Evolutionary conservation across 2,329 filamentous ascomycete species (phyloP).

Genomic region (Pyricularia grisea): DNA sequence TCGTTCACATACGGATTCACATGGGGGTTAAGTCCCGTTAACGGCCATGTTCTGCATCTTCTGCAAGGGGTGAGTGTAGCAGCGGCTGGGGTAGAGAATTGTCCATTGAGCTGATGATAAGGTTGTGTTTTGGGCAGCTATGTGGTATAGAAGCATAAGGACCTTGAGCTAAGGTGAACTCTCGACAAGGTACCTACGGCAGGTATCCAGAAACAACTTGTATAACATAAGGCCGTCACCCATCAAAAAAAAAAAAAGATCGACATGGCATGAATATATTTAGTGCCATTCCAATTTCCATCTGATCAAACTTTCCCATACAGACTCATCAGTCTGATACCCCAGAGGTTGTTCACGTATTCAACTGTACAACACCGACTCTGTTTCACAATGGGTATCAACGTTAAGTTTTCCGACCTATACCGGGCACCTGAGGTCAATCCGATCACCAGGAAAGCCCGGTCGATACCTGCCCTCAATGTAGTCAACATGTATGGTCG

Average conservation of each 20-base stretch:
- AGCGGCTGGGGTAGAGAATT: background rate
- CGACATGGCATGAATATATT: background rate
- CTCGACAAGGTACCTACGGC: background rate
- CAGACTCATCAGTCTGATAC: background rate
- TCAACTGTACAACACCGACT: background rate
- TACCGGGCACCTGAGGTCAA: slow-evolving; percentile 63
- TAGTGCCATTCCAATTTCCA: background rate
- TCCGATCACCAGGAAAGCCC: slow-evolving; percentile 75
- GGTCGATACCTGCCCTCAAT: slow-evolving; percentile 71
- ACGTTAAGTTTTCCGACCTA: slow-evolving; percentile 27
- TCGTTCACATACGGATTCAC: background rate
- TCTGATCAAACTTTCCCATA: background rate
- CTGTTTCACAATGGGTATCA: slow-evolving; percentile 16
- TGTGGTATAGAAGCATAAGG: background rate
- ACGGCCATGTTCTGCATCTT: background rate
- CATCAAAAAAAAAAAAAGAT: background rate
- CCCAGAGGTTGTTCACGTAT: background rate
- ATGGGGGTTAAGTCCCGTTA: background rate
- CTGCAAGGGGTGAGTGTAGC: background rate
- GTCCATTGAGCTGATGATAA: background rate
- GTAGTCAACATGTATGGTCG: slow-evolving; percentile 70
- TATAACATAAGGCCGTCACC: background rate
- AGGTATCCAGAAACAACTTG: background rate
- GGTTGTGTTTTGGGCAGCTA: background rate
- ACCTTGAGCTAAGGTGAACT: background rate